Percentiles rank a stretch among this genome's conserved stretches.
Conservation (phyloP, 2,329 filamentous ascomycete species). For the Sporothrix brasiliensis region DNA sequence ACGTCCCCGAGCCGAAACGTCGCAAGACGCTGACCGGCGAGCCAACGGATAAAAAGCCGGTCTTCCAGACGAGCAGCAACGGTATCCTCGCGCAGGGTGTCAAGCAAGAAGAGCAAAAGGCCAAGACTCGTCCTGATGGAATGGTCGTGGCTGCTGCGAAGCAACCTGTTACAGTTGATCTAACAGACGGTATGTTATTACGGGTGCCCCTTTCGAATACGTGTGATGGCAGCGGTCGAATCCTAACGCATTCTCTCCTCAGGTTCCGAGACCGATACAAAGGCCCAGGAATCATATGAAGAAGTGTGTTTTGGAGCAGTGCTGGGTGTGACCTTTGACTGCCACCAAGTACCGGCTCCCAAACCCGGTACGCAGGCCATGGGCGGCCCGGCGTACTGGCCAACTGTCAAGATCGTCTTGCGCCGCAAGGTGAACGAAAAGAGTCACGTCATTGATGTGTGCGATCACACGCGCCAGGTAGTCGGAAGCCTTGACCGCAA, state of each 20-base stretch:
- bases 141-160: constrained; percentile 25
- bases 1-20: constrained; percentile 65
- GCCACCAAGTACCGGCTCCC: constrained; percentile 67
- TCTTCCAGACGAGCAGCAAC: constrained; percentile 53
- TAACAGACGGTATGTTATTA: constrained; percentile 53
- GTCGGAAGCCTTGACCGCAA: constrained; percentile 76
- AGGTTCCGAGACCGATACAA: constrained; percentile 56
- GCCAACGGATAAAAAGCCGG: constrained; percentile 41
- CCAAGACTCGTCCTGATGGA: not conserved
- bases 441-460: constrained; percentile 67
- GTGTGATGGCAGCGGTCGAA: too few relatives aligned
- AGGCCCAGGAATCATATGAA: constrained; percentile 62
- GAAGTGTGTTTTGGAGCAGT: constrained; percentile 82
- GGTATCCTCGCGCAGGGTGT: constrained; percentile 57
- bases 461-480: constrained; percentile 69
- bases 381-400: constrained; percentile 65
- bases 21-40: constrained; percentile 51
- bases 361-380: constrained; percentile 65
- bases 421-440: constrained; percentile 60
- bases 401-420: constrained; percentile 72
- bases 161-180: constrained; percentile 55
- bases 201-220: not conserved
- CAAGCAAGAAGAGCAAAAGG: constrained; percentile 56
- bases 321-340: constrained; percentile 67
- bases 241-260: constrained; percentile 31